Evolutionary conservation across 768 basidiomycete species (phyloP), one percentile per base, ranked within the genome.

Genomic region (Amanita exitialis): DNA sequence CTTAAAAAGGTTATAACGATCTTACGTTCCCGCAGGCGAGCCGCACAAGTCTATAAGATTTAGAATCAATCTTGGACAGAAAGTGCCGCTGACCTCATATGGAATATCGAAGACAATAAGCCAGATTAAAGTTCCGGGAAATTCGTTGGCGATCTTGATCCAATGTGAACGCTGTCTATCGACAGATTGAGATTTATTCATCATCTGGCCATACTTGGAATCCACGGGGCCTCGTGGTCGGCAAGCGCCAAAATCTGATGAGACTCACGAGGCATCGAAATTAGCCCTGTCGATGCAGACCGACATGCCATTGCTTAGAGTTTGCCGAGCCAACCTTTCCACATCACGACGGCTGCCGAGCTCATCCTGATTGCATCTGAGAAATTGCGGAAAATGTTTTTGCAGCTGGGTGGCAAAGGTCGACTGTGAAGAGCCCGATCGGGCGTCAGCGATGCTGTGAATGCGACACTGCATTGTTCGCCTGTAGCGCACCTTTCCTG

Each of bases 201-300:
- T 43, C 7, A 23, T 43, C 7, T 23, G 18, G n/a, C 41, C 43
- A 44, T 6, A n/a, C 7, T 44, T 28, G 27, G 13, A 28, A 27
- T 18, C 15, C 43, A 27, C 25, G 27, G 16, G 27, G 42, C 20
- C 20, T 21, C 39, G n/a, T n/a, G 16, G 6, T 13, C 41, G 41
- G 21, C 42, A 43, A 43, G 23, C 25, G 25, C 21, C 43, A 51
- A 49, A 63, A 61, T 53, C 55, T 51, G n/a, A 45, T 21, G 37
- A 47, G 36, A 72, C 79, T 64, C 66, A 88, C 86, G 61, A 60
- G 49, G 72, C 70, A 61, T 89, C 77, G 56, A 89, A 75, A 66
- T 90, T 90, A 21, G 85, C 85, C 54, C 88, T 76, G 61, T 90
- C 89, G 39, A 90, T 76, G 62, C 83, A 86, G 13, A 83, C 82